Conservation (phyloP, 2,329 filamentous ascomycete species). For the Aspergillus sergii region DNA sequence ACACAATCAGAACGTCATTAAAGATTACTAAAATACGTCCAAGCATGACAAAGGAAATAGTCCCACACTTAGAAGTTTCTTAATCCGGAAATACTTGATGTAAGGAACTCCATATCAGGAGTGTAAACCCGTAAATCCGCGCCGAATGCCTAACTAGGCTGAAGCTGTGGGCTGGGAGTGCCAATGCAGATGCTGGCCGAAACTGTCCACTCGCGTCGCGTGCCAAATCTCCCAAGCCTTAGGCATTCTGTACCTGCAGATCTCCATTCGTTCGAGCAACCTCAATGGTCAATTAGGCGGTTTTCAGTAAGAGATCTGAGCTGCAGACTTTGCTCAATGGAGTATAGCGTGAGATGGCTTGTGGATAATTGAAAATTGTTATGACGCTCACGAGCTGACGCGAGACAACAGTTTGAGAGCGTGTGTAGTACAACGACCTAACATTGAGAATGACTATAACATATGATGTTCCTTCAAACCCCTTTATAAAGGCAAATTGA, state of each 20-base stretch:
- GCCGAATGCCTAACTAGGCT: conserved; percentile 7
- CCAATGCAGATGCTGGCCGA: conserved; percentile 3
- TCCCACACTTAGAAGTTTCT: not conserved
- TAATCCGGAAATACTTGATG: not conserved
- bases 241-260: conserved; percentile 1
- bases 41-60: not conserved
- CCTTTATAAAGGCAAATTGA: not conserved
- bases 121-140: conserved; percentile 18
- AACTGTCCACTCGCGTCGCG: conserved; percentile 1
- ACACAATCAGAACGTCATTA: not conserved
- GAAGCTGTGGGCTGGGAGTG: not conserved
- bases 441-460: not conserved
- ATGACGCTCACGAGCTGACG: conserved; percentile 1
- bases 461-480: not conserved
- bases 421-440: not conserved
- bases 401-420: not conserved
- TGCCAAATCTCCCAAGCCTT: not conserved
- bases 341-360: not conserved
- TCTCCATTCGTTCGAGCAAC: not conserved
- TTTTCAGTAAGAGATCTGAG: not conserved
- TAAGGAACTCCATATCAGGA: not conserved
- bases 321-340: not conserved
- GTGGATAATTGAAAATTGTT: not conserved
- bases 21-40: not conserved
- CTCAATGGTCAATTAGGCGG: not conserved